A percentile compares a stretch with the other conserved stretches of the same genome.
These are phyloP conservation scores for Phytophthora cryptogea DNA, from an alignment of 352 stramenopile genomes.

Conservation along the genomic window DNA sequence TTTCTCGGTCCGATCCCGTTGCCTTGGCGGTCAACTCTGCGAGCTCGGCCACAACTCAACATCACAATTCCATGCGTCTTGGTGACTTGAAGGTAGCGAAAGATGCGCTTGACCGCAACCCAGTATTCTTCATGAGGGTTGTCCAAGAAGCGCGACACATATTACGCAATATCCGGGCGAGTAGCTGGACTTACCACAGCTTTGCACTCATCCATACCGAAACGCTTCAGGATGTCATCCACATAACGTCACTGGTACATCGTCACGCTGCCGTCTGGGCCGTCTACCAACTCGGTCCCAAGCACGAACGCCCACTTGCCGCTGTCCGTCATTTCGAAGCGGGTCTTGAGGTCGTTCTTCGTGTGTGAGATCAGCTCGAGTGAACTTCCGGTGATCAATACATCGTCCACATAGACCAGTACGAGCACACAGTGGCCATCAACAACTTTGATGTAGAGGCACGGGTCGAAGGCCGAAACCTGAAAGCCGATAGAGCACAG, in stretches of 20 bases:
- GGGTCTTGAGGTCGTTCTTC: neutral
- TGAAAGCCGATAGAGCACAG: too few species aligned
- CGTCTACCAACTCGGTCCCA: conserved; percentile 19
- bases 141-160: conserved; percentile 28
- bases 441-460: conserved; percentile 3
- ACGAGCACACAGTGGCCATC: neutral
- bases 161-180: conserved; percentile 24
- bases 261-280: conserved; percentile 14
- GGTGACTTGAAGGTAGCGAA: conserved; percentile 1
- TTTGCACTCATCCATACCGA: conserved; percentile 25
- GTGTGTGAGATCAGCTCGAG: neutral
- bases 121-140: conserved; percentile 24
- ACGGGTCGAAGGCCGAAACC: neutral
- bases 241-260: conserved; percentile 26
- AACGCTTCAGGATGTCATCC: conserved; percentile 30
- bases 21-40: too few species aligned
- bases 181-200: conserved; percentile 15
- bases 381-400: neutral
- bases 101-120: conserved; percentile 2
- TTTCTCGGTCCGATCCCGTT: too few species aligned
- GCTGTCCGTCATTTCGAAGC: conserved; percentile 30
- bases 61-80: too few species aligned
- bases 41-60: too few species aligned
- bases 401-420: neutral
- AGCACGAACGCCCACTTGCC: conserved; percentile 32